Evolutionary conservation across 1,284 basidiomycete genomes (phyloP), one percentile per base, ranked within the genome.

Genomic region (Melampsora larici-populina): DNA sequence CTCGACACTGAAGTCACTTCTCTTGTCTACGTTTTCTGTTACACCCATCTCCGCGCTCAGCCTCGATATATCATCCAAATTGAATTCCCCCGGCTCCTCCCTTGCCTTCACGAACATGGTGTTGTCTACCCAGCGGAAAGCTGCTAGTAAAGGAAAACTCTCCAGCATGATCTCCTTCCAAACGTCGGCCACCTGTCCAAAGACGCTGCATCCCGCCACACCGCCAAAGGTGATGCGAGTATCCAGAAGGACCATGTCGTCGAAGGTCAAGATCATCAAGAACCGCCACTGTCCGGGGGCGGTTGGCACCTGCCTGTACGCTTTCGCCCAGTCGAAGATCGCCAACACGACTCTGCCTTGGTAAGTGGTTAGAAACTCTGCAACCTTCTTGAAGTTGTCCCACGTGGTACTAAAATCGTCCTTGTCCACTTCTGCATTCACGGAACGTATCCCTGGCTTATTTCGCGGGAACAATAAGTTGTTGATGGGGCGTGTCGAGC

Each of bases 311-410:
- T 69, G 67, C 2, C 67, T 13, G 51, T 71, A 71, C 1, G 69
- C 69, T 29, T 71, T 62, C n/a, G 18, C 69, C 69, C 69, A 71
- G 11, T 71, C 21, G 5, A n/a, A 66, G 21, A 33, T 40, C 15
- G 24, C 33, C 7, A 15, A 66, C 36, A 9, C 21, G 2, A 66
- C 2, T n/a, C 9, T 24, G 9, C n/a, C 36, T 24, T 15, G 26
- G 48, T 5, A 43, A 18, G 21, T 26, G 18, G 7, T 24, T 40
- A 1, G n/a, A 3, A 4, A 36, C 13, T 17, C n/a, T 4, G 36
- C 3, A 36, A 9, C 9, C 9, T 3, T 36, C 36, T n/a, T n/a
- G n/a, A n/a, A n/a, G n/a, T n/a, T n/a, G n/a, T n/a, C n/a, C n/a
- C n/a, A n/a, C n/a, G n/a, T 9, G 17, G 67, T 69, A 2, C 8